Evolutionary conservation across 2,329 filamentous ascomycete species (phyloP), one percentile per base, ranked within the genome.

Genomic region (Aspergillus intermedius): DNA sequence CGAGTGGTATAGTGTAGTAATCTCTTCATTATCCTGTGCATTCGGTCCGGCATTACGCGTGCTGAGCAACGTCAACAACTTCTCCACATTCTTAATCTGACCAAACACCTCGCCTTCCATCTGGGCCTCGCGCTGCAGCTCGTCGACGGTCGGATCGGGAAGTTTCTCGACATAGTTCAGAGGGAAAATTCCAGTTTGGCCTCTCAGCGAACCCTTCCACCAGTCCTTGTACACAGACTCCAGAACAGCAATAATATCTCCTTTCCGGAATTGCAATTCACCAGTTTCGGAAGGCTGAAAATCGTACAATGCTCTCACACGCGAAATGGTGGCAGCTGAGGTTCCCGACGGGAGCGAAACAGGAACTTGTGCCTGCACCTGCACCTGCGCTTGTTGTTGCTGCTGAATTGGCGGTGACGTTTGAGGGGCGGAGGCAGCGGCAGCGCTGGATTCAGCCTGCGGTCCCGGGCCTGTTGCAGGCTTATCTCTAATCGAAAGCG

Each of bases 181-280:
- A 5, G 93, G 93, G 70, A 98, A 98, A 56, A 98, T 98, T 59
- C 93, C 93, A 5, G 90, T 96, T 69, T 96, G 89, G 17, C 93
- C 93, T 64, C 91, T 84, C 50, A 98, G 75, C 39, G 91, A 95
- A 1, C 93, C 93, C 60, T 95, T 91, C 93, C 93, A 98, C 93
- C 93, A 98, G 69, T 98, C 93, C 71, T 97, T 98, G 74, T 94
- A 98, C 1, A 97, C 93, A 1, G 91, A 96, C 70, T 97, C 93
- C 37, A 98, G 77, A 13, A 98, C 93, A 1, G 93, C 91, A 67
- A 98, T 98, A 37, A 97, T 86, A 66, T 98, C 93, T 23, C 93
- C 91, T 73, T 95, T 95, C 59, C 91, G 87, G 69, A 98, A 98
- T 59, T 95, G 90, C 53, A 98, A 77, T 73, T 98, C 93, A 43